Percentiles rank a stretch among this genome's conserved stretches.
Conservation (phyloP, 129 eudicot genomes). For the Pseudognaphalium luteoalbum region DNA sequence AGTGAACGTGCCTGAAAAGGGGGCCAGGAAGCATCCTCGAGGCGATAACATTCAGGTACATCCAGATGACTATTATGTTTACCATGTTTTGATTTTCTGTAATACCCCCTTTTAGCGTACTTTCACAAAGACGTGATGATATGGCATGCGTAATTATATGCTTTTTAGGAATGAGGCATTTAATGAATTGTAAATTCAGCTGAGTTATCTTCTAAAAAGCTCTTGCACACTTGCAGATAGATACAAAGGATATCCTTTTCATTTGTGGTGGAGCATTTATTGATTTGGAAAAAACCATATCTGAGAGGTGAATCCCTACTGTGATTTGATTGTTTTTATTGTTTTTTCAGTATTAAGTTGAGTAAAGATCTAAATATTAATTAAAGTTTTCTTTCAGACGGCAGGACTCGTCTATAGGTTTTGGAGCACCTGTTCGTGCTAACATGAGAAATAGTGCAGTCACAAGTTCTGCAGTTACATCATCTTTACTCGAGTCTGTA, state of each 20-base stretch:
- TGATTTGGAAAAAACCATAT: constrained; percentile 88
- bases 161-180: not conserved
- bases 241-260: constrained; percentile 90
- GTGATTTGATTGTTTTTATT: not conserved
- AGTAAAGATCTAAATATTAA: constrained; percentile 5
- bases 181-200: constrained; percentile 5
- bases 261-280: constrained; percentile 95
- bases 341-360: constrained; percentile 2
- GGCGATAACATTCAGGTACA: constrained; percentile 84
- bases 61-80: constrained; percentile 11
- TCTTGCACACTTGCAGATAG: constrained; percentile 56
- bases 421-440: constrained; percentile 98
- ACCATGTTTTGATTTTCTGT: not conserved
- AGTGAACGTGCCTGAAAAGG: constrained; percentile 91
- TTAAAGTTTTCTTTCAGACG: constrained; percentile 51
- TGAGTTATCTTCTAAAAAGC: not conserved
- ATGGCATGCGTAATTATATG: not conserved
- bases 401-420: constrained; percentile 96
- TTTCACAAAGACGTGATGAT: not conserved
- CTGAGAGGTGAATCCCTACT: constrained; percentile 64
- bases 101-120: not conserved
- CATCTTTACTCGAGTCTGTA: constrained; percentile 80
- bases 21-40: constrained; percentile 92
- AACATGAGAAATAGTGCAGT: constrained; percentile 77
- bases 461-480: constrained; percentile 67